Percentiles rank a stretch among this genome's conserved stretches.
Conservation (phyloP, 1,284 basidiomycete species). For the Ganoderma sinense region DNA sequence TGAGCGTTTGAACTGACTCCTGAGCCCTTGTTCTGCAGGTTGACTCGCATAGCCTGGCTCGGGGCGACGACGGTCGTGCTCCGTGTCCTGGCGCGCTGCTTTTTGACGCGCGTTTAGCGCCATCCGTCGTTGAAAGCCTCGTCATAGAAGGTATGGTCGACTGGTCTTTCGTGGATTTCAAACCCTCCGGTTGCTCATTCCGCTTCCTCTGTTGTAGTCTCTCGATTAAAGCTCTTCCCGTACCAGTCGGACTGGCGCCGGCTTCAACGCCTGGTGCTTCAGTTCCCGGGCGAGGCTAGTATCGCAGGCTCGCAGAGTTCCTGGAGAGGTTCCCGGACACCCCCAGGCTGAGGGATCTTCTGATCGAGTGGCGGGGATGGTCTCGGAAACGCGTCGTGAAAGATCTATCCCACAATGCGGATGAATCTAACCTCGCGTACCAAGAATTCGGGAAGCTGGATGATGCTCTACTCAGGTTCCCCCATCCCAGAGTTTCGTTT, state of each 20-base stretch:
- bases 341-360: not conserved
- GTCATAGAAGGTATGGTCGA: not conserved
- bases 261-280: not conserved
- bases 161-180: not conserved
- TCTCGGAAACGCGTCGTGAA: not conserved
- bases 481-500: not conserved
- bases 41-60: not conserved
- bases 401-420: not conserved
- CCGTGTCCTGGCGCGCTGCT: not conserved
- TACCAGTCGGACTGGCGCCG: not conserved
- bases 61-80: not conserved
- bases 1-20: not conserved
- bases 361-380: not conserved
- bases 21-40: not conserved
- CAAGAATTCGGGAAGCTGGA: not conserved
- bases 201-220: not conserved
- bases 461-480: not conserved
- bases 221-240: not conserved
- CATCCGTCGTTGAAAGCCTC: not conserved
- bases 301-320: not conserved
- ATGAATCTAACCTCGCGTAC: not conserved
- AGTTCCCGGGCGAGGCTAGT: not conserved
- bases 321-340: not conserved
- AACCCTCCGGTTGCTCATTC: not conserved
- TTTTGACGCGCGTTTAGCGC: not conserved